Evolutionary conservation across 148 eudicot genomes (phyloP).

Genomic region (Arbutus unedo): DNA sequence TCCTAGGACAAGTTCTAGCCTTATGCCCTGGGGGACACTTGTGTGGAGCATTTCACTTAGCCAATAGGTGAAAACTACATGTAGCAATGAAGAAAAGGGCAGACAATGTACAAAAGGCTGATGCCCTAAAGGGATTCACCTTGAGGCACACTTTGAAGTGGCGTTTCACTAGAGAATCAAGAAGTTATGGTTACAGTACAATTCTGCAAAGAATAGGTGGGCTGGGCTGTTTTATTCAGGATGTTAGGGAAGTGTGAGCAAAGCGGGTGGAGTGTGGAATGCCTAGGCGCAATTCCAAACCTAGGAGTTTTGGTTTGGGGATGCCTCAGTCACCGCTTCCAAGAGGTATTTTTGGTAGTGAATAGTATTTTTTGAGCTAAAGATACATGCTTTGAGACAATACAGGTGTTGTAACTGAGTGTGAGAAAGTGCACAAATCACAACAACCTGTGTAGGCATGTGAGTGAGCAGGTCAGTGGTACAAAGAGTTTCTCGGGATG

Average conservation of each 20-base stretch:
- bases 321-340: neutral
- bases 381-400: no score
- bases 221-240: neutral
- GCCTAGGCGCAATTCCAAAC: neutral
- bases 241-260: neutral
- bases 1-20: neutral
- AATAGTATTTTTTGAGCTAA: neutral
- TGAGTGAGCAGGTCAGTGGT: neutral
- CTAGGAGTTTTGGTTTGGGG: neutral
- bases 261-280: neutral
- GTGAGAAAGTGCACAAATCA: neutral
- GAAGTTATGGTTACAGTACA: neutral
- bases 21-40: neutral
- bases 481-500: neutral
- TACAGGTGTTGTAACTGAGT: neutral
- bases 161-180: neutral
- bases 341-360: neutral
- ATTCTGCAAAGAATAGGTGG: neutral
- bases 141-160: conserved; percentile 1
- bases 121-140: neutral
- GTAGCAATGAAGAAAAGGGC: neutral
- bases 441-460: neutral
- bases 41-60: neutral
- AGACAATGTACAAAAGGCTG: neutral
- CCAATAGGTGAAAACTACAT: neutral